phyloP scores from a whole-genome alignment of 2,329 filamentous ascomycete genomes.

The Calonectria crousiana region DNA sequence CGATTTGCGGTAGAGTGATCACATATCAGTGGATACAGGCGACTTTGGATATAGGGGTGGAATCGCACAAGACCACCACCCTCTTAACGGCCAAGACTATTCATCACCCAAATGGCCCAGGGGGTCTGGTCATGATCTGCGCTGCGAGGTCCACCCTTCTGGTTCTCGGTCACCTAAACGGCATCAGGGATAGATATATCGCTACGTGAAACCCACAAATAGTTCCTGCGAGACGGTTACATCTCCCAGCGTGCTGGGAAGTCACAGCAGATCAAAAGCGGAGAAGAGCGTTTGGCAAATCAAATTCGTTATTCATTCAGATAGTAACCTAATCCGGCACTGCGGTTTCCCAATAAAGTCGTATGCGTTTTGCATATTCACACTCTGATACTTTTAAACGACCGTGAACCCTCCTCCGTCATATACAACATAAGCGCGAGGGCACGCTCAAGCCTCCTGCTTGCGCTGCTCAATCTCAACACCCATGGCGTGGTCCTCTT shows the following conservation, averaged over 20 bases:
- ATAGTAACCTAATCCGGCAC: neutral
- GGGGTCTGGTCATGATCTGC: neutral
- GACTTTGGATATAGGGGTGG: neutral
- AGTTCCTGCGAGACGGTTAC: neutral
- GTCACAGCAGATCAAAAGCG: neutral
- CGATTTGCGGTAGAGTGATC: neutral
- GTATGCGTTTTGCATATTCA: neutral
- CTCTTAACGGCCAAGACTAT: too few relatives aligned
- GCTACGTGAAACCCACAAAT: neutral
- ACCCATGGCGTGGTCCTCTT: conserved; percentile 46
- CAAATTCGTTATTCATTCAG: neutral
- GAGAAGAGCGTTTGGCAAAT: neutral
- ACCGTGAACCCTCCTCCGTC: neutral
- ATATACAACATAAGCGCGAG: neutral
- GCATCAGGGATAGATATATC: neutral
- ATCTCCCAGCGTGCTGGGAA: neutral
- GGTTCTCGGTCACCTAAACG: neutral
- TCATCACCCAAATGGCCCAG: neutral
- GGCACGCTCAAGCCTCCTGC: conserved; percentile 28
- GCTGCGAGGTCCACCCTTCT: neutral
- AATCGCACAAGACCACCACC: too few relatives aligned
- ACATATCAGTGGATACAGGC: neutral
- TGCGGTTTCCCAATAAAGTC: neutral
- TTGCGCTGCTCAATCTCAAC: conserved; percentile 53
- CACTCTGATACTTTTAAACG: neutral